These are phyloP conservation scores for Alternaria sp. DNA, from an alignment of 2,329 filamentous ascomycete species.

Conservation along the genomic window DNA sequence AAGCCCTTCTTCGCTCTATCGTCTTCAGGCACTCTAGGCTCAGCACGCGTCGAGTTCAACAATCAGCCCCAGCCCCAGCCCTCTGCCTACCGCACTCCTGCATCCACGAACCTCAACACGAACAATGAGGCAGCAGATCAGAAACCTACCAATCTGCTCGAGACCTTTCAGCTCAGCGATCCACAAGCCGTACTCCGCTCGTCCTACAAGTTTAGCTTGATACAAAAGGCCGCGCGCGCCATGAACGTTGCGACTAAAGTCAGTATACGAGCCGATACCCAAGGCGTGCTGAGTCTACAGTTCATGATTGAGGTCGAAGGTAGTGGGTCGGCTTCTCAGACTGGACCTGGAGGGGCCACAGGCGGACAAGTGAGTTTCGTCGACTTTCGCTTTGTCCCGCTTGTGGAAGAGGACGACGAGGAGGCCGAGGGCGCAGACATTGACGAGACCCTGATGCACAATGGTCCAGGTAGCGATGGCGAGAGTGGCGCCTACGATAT, in stretches of 20 bases:
- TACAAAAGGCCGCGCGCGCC: slow-evolving; percentile 86
- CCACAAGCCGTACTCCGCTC: slow-evolving; percentile 50
- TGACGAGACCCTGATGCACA: slow-evolving; percentile 27
- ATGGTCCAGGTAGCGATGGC: slow-evolving; percentile 11
- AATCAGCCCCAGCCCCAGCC: slow-evolving; percentile 48
- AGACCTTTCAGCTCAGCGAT: slow-evolving; percentile 70
- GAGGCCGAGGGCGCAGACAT: slow-evolving; percentile 19
- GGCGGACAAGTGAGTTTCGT: slow-evolving; percentile 68
- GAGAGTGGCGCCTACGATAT: slow-evolving; percentile 1
- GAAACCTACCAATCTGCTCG: slow-evolving; percentile 60
- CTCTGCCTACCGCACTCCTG: slow-evolving; percentile 19
- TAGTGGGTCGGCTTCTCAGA: neutral
- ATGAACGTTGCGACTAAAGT: slow-evolving; percentile 94
- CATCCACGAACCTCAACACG: slow-evolving; percentile 17
- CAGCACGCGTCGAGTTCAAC: slow-evolving; percentile 66
- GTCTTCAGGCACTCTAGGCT: slow-evolving; percentile 65
- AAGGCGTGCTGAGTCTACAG: slow-evolving; percentile 91
- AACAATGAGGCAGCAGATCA: slow-evolving; percentile 2
- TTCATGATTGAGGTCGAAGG: slow-evolving; percentile 90
- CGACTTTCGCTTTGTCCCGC: slow-evolving; percentile 81
- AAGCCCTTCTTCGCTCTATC: slow-evolving; percentile 76
- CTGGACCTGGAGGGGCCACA: slow-evolving; percentile 49
- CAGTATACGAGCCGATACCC: slow-evolving; percentile 83
- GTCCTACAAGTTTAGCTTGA: slow-evolving; percentile 83
- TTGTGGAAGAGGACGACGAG: slow-evolving; percentile 58